A percentile compares a stretch with the other conserved stretches of the same genome.
Conservation (phyloP, 2,329 filamentous ascomycete species). For the Cordyceps tenuipes region DNA sequence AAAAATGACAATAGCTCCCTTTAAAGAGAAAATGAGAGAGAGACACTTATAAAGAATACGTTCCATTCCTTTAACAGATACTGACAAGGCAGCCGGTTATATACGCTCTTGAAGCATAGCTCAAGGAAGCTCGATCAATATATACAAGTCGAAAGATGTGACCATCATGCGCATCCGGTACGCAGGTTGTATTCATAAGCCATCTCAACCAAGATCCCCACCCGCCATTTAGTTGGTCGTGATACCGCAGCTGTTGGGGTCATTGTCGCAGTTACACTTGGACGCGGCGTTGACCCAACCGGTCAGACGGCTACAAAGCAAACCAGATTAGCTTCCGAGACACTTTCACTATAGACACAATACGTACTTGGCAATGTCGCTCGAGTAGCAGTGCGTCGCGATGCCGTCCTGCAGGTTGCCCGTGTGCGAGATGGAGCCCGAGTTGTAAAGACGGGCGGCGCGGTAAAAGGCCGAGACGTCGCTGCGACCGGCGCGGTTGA, state of each 20-base stretch:
- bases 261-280: constrained; percentile 17
- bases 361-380: constrained; percentile 33
- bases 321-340: background rate
- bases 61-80: no score
- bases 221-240: constrained; percentile 2
- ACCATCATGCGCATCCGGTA: background rate
- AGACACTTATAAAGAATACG: no score
- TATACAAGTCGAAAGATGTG: background rate
- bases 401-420: constrained; percentile 31
- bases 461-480: constrained; percentile 34
- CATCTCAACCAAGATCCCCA: background rate
- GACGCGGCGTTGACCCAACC: constrained; percentile 16
- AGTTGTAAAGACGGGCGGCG: constrained; percentile 42
- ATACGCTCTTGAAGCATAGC: background rate
- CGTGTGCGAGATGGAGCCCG: constrained; percentile 29
- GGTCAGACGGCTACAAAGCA: constrained; percentile 14
- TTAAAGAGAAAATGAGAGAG: no score
- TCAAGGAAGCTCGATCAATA: background rate
- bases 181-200: background rate
- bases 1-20: no score
- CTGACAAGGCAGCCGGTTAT: background rate
- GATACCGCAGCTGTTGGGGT: constrained; percentile 15
- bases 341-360: background rate
- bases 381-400: constrained; percentile 41
- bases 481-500: constrained; percentile 21